These are phyloP conservation scores for Alnus rubra DNA, from an alignment of 306 rosid species.

Conservation along the genomic window DNA sequence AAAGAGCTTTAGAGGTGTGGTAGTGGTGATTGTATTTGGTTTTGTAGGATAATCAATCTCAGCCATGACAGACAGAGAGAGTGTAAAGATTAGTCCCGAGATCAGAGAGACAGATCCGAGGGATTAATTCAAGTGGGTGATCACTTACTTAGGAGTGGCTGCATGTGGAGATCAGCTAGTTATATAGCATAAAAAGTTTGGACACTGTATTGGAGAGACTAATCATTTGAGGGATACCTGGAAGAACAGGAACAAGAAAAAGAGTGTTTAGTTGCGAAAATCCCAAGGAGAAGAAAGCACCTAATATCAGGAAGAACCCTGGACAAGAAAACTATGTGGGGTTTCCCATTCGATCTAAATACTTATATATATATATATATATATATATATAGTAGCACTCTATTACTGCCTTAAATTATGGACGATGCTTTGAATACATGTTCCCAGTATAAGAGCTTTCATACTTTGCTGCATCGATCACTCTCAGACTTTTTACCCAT, in stretches of 20 bases:
- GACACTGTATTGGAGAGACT: slow-evolving; percentile 2
- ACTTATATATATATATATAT: not conserved
- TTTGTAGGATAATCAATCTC: slow-evolving; percentile 28
- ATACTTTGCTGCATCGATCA: too few relatives aligned
- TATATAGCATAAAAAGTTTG: slow-evolving; percentile 20
- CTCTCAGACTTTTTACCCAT: too few relatives aligned
- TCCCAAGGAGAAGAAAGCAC: slow-evolving; percentile 26
- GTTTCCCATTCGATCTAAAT: not conserved
- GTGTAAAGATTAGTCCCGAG: not conserved
- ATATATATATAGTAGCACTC: slow-evolving; percentile 2
- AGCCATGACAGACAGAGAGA: slow-evolving; percentile 26
- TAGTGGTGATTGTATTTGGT: not conserved
- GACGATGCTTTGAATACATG: not conserved
- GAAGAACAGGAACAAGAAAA: not conserved
- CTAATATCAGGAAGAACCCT: slow-evolving; percentile 3
- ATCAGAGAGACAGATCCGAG: not conserved
- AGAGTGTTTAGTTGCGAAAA: slow-evolving; percentile 32
- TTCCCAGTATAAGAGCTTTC: too few relatives aligned
- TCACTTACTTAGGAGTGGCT: not conserved
- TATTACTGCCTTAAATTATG: not conserved
- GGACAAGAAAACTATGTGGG: slow-evolving; percentile 11
- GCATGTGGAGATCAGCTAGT: slow-evolving; percentile 18
- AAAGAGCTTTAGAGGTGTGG: slow-evolving; percentile 46
- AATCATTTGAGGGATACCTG: slow-evolving; percentile 18
- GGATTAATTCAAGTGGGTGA: not conserved